phyloP scores from a whole-genome alignment of 768 basidiomycete genomes.

The Mycena vitilis region DNA sequence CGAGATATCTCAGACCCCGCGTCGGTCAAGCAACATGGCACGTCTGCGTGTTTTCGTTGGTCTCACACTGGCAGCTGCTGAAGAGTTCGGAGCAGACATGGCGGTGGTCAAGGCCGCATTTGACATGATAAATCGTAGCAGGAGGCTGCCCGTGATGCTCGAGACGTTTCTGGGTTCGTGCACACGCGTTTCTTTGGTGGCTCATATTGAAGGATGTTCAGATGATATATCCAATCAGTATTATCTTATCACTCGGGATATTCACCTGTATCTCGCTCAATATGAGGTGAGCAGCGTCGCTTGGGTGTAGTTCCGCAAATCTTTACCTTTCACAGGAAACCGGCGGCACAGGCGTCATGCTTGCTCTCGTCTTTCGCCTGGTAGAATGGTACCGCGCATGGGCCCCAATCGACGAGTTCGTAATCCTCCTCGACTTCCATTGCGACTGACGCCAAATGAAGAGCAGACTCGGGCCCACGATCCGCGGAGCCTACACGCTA shows the following conservation, averaged over 20 bases:
- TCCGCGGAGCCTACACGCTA: conserved; percentile 71
- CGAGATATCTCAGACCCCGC: conserved; percentile 58
- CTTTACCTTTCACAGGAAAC: conserved; percentile 50
- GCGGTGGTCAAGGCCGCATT: conserved; percentile 66
- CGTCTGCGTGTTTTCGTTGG: conserved; percentile 14
- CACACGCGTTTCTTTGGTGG: neutral
- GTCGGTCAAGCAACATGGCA: conserved; percentile 39
- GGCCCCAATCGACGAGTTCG: conserved; percentile 75
- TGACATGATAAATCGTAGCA: conserved; percentile 65
- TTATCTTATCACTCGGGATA: conserved; percentile 70
- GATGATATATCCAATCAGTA: conserved; percentile 61
- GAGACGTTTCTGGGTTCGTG: conserved; percentile 78
- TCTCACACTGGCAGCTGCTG: conserved; percentile 1
- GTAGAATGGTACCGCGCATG: conserved; percentile 67
- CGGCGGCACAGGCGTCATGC: conserved; percentile 61
- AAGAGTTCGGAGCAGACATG: conserved; percentile 53
- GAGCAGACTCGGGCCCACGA: conserved; percentile 72
- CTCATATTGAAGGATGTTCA: conserved; percentile 40
- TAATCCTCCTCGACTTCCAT: conserved; percentile 22
- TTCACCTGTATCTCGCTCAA: conserved; percentile 64
- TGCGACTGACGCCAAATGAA: conserved; percentile 9
- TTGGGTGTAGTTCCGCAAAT: neutral
- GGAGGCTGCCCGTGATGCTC: conserved; percentile 71
- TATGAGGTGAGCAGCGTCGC: conserved; percentile 62
- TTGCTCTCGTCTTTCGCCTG: conserved; percentile 67